Evolutionary conservation across 345 rosid species (phyloP).

Genomic region (Populus simonii): DNA sequence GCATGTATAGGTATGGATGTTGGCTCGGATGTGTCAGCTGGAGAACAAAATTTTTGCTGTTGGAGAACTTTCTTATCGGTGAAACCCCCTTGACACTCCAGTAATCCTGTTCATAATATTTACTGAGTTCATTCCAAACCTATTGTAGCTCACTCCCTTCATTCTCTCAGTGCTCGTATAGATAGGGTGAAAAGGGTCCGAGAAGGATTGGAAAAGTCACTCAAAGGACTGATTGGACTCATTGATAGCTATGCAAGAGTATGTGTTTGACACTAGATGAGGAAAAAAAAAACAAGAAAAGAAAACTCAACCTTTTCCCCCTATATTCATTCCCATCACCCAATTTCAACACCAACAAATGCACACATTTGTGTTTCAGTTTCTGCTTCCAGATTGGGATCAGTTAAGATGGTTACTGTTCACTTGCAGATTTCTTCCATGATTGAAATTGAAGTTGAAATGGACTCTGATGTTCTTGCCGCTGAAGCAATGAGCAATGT

Average conservation of each 20-base stretch:
- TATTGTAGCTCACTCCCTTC: not conserved
- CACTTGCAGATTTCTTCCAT: constrained; percentile 78
- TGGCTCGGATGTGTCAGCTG: constrained; percentile 92
- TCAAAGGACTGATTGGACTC: constrained; percentile 74
- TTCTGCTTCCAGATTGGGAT: not conserved
- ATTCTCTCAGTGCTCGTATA: constrained; percentile 61
- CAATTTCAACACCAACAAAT: not conserved
- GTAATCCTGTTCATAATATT: not conserved
- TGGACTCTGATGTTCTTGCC: constrained; percentile 93
- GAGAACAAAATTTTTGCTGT: constrained; percentile 95
- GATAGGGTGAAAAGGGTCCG: constrained; percentile 72
- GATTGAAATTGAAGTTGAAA: constrained; percentile 94
- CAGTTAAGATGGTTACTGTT: constrained; percentile 1
- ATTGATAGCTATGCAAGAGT: constrained; percentile 93
- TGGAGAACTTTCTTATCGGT: constrained; percentile 96
- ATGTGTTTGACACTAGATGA: constrained; percentile 20
- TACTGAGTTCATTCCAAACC: not conserved
- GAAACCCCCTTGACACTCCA: constrained; percentile 22
- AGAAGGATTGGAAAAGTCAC: constrained; percentile 74
- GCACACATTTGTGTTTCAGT: not conserved
- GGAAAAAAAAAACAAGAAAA: too few relatives aligned
- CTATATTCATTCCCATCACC: not conserved
- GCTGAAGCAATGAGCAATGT: constrained; percentile 79
- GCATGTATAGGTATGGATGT: constrained; percentile 75
- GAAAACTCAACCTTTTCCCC: not conserved